These are phyloP conservation scores for Hyaloraphidium curvatum DNA, from an alignment of 192 early-diverging fungal species.

Conservation along the genomic window DNA sequence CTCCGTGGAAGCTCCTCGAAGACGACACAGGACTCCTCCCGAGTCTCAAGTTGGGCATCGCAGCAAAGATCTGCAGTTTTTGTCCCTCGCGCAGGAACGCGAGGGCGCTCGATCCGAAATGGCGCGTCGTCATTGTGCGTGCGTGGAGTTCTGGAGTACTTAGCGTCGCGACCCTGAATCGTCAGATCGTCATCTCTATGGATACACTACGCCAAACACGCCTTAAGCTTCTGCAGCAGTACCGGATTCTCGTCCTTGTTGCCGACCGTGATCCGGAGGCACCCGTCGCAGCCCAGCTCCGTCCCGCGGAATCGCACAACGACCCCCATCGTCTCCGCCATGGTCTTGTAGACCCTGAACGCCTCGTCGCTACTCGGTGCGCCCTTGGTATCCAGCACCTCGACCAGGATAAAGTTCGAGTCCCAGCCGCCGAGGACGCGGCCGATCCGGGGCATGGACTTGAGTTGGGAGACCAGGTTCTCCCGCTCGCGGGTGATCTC, in stretches of 20 bases:
- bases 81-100: too few relatives aligned
- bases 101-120: too few relatives aligned
- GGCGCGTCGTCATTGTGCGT: too few relatives aligned
- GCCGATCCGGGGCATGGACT: slow-evolving; percentile 40
- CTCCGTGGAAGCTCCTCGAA: too few relatives aligned
- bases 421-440: slow-evolving; percentile 66
- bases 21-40: too few relatives aligned
- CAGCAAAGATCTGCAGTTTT: too few relatives aligned
- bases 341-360: slow-evolving; percentile 45
- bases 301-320: slow-evolving; percentile 88
- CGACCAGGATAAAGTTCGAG: slow-evolving; percentile 86
- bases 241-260: slow-evolving; percentile 59
- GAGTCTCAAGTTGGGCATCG: too few relatives aligned
- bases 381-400: slow-evolving; percentile 39
- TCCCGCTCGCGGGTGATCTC: slow-evolving; percentile 44
- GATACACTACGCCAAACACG: too few relatives aligned
- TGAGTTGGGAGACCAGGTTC: slow-evolving; percentile 39
- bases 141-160: too few relatives aligned
- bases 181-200: too few relatives aligned
- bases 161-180: too few relatives aligned
- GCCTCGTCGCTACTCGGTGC: slow-evolving; percentile 58
- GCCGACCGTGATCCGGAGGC: slow-evolving; percentile 86
- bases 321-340: slow-evolving; percentile 70
- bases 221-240: slow-evolving; percentile 39
- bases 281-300: slow-evolving; percentile 82